Conservation (phyloP, 2,329 filamentous ascomycete genomes). For the Emergomyces orientalis region DNA sequence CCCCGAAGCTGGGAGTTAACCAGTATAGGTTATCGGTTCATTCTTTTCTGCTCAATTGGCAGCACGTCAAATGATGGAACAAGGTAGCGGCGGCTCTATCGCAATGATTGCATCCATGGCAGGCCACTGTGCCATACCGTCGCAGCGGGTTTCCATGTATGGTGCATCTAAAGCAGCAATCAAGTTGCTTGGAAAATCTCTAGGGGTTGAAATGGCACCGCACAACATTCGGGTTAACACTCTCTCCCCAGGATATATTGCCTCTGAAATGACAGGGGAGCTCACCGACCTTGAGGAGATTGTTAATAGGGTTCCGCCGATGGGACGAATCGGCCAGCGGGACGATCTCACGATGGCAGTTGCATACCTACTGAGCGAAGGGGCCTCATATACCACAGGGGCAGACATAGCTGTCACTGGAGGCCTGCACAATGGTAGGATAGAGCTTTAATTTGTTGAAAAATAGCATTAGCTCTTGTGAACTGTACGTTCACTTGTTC, state of each 20-base stretch:
- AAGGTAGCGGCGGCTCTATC: constrained; percentile 33
- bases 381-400: constrained; percentile 36
- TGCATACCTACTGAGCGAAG: constrained; percentile 31
- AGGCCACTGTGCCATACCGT: constrained; percentile 30
- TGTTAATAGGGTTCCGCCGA: neutral
- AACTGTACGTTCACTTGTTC: neutral
- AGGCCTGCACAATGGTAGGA: constrained; percentile 34
- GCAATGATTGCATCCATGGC: constrained; percentile 34
- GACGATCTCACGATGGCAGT: constrained; percentile 3
- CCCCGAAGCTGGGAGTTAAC: neutral
- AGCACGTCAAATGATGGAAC: constrained; percentile 34
- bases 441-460: constrained; percentile 11
- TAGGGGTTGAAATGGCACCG: constrained; percentile 29
- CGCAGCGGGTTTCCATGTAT: constrained; percentile 36
- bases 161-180: constrained; percentile 38
- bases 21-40: constrained; percentile 31
- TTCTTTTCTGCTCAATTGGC: constrained; percentile 36
- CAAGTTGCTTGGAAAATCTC: constrained; percentile 27
- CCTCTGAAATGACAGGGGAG: neutral
- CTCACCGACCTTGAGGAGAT: neutral
- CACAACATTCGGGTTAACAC: constrained; percentile 33
- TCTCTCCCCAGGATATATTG: constrained; percentile 27
- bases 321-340: constrained; percentile 1
- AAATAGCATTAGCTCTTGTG: neutral
- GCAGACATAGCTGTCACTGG: constrained; percentile 40